Evolutionary conservation across 148 eudicot genomes (phyloP).

Genomic region (Fallopia convolvulus): DNA sequence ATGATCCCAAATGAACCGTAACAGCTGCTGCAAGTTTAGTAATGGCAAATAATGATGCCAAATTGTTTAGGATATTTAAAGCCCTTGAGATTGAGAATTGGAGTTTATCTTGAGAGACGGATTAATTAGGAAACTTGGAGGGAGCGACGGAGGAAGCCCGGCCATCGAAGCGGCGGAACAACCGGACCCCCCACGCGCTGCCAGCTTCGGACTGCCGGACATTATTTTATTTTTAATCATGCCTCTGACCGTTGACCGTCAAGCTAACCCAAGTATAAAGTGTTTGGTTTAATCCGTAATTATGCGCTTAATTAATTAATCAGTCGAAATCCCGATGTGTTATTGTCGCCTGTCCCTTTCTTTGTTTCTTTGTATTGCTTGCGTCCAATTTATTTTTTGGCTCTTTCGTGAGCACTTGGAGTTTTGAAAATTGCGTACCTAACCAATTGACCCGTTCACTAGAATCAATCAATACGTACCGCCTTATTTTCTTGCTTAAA

Average conservation of each 20-base stretch:
- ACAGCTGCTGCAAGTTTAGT: not conserved
- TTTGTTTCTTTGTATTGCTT: not conserved
- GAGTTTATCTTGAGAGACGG: not conserved
- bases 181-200: not conserved
- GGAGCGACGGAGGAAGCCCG: not conserved
- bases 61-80: not conserved
- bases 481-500: not conserved
- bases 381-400: not conserved
- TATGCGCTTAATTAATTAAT: not conserved
- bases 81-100: not conserved
- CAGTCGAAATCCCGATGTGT: not conserved
- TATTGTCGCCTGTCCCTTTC: not conserved
- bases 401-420: not conserved
- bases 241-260: not conserved
- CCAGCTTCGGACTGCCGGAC: not conserved
- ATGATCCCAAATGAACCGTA: not conserved
- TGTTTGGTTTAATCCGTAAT: not conserved
- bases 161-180: slow-evolving; percentile 4
- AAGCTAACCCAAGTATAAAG: not conserved
- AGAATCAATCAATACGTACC: not conserved
- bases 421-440: not conserved
- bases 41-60: not conserved
- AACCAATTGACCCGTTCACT: not conserved
- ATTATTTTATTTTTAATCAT: not conserved
- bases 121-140: not conserved